phyloP scores from a whole-genome alignment of 2,329 filamentous ascomycete genomes.

The Dendrostoma leiphaemia region DNA sequence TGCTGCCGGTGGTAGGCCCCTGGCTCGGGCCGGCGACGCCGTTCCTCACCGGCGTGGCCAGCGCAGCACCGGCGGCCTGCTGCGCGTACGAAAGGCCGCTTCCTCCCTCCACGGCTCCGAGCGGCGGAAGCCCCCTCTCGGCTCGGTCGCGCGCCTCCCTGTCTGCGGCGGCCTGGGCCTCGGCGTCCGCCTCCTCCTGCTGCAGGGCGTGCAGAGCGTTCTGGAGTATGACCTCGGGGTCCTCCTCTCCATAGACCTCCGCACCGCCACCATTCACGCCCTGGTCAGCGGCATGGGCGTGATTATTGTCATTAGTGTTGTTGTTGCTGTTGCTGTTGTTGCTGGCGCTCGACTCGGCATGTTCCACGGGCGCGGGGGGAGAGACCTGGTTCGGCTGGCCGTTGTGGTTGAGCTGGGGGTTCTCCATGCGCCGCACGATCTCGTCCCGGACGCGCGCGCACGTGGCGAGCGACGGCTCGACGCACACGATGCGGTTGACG shows the following conservation, averaged over 20 bases:
- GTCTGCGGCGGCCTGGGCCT: constrained; percentile 54
- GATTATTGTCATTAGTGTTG: no score
- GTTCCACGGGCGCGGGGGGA: constrained; percentile 18
- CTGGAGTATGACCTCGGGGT: constrained; percentile 57
- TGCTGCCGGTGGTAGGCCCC: not conserved
- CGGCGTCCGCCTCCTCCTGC: constrained; percentile 57
- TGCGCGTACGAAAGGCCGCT: constrained; percentile 13
- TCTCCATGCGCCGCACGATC: constrained; percentile 44
- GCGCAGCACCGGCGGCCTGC: constrained; percentile 23
- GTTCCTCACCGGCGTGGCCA: constrained; percentile 20
- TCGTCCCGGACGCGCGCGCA: constrained; percentile 60
- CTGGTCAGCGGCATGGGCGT: constrained; percentile 22
- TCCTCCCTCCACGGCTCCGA: constrained; percentile 17
- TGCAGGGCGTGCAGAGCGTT: constrained; percentile 58
- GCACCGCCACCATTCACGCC: constrained; percentile 27
- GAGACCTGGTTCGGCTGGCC: constrained; percentile 16
- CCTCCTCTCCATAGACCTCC: constrained; percentile 48
- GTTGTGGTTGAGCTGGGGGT: constrained; percentile 22
- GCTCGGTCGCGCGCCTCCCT: constrained; percentile 51
- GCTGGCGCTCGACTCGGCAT: constrained; percentile 21
- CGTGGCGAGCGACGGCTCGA: constrained; percentile 51
- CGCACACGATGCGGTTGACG: constrained; percentile 52
- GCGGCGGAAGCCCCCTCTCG: constrained; percentile 37
- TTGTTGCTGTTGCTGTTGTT: no score
- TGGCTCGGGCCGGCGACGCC: constrained; percentile 8